phyloP scores from a whole-genome alignment of 2,329 filamentous ascomycete species.

The Botrytis paeoniae region DNA sequence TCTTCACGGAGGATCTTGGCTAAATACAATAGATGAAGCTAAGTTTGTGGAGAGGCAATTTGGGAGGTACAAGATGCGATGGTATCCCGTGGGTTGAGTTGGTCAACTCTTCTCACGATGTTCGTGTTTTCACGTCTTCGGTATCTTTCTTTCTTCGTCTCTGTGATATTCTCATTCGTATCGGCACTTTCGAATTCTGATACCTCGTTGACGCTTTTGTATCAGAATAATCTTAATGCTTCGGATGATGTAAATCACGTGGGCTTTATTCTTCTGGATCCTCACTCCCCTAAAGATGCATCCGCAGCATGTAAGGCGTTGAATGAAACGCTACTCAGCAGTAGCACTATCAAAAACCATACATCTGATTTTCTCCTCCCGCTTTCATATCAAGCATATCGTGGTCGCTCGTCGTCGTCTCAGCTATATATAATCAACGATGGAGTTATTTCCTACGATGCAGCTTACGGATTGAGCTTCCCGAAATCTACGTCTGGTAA shows the following conservation, averaged over 20 bases:
- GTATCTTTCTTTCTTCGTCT: neutral
- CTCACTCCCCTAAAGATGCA: conserved; percentile 41
- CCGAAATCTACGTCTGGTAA: conserved; percentile 34
- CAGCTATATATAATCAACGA: conserved; percentile 46
- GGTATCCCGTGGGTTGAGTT: neutral
- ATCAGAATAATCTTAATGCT: conserved; percentile 54
- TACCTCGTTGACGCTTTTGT: conserved; percentile 49
- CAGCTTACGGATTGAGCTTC: conserved; percentile 38
- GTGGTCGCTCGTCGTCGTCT: conserved; percentile 38
- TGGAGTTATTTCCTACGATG: conserved; percentile 40
- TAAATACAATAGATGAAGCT: neutral
- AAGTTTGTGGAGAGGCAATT: neutral
- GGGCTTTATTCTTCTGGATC: conserved; percentile 49
- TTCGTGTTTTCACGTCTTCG: neutral
- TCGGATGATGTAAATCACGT: conserved; percentile 52
- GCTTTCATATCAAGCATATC: conserved; percentile 46
- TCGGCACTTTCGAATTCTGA: conserved; percentile 36
- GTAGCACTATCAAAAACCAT: conserved; percentile 43
- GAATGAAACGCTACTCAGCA: conserved; percentile 47
- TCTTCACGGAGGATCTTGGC: neutral
- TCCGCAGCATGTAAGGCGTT: conserved; percentile 45
- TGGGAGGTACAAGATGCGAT: conserved; percentile 6
- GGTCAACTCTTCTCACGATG: neutral
- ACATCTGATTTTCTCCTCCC: conserved; percentile 45
- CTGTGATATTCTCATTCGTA: neutral